phyloP scores from a whole-genome alignment of 345 rosid species.

The Toxicodendron radicans region DNA sequence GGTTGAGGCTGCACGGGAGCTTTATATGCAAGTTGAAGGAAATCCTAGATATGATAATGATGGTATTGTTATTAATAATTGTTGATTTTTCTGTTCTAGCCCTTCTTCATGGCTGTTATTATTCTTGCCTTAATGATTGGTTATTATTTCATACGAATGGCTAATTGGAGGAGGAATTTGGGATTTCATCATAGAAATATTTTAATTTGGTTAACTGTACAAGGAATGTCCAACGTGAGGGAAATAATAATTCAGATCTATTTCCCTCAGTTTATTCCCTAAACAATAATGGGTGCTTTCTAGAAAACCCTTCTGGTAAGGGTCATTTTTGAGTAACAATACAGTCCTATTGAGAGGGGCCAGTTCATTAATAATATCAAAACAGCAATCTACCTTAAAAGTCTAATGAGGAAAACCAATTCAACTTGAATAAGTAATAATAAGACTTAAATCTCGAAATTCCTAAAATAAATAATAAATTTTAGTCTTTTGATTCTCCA shows the following conservation, averaged over 20 bases:
- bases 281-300: neutral
- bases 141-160: neutral
- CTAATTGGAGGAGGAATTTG: neutral
- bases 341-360: neutral
- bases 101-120: neutral
- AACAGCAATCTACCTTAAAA: neutral
- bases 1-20: constrained; percentile 82
- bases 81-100: neutral
- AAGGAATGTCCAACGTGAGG: neutral
- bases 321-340: neutral
- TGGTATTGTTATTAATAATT: constrained; percentile 10
- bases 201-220: neutral
- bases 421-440: too few species aligned
- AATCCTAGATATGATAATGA: constrained; percentile 43
- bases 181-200: neutral
- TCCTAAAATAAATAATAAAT: too few species aligned
- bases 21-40: constrained; percentile 82
- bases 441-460: neutral
- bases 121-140: neutral
- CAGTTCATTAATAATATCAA: too few species aligned
- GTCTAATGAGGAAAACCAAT: neutral
- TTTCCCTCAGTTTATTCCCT: neutral
- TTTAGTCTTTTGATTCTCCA: neutral
- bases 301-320: neutral
- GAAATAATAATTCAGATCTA: neutral